Evolutionary conservation across 257 asterid species (phyloP), one percentile per base, ranked within the genome.

Genomic region (Mitragyna speciosa): DNA sequence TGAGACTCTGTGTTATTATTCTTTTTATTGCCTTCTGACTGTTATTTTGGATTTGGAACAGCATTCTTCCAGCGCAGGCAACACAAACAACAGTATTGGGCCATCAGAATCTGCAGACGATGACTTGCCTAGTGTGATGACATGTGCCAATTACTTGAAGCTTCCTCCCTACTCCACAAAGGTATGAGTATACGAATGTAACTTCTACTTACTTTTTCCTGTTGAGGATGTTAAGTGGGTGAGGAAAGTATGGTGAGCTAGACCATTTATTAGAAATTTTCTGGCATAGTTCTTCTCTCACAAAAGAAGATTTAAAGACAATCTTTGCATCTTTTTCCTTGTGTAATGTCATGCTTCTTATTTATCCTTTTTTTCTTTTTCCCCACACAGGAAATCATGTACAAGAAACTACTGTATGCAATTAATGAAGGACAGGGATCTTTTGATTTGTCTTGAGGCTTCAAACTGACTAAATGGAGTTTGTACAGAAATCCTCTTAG

Each of bases 71-170:
- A 90, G 87, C 82, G 67, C 80, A 75, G 85, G 82, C 84, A 88
- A 83, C 82, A 77, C 90, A 68, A 84, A 84, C 78, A 89, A 89
- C 79, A 93, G 93, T 69, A 80, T 85, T 61, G 94, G 92, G 81
- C 82, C 89, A 76, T 89, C 92, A 7, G 99, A 96, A 83, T 87
- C 97, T 52, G 97, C 94, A 0, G 98, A 96, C 73, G 96, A 91
- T 33, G 99, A 96, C 88, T 88, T 96, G 76, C 99, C 99, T 67
- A 96, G 99, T 64, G 98, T 96, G 79, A 96, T 94, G 99, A 96
- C 99, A 36, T 96, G 99, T 88, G 98, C 98, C 19, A 96, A 96
- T 88, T 96, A 96, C 88, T 89, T 96, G 89, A 96, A 96, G 89
- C 98, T 96, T 85, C 99, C 99, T 72, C 97, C 99, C 12, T 96